Conservation (phyloP, 2,329 filamentous ascomycete genomes). For the Penicillium vulpinum region DNA sequence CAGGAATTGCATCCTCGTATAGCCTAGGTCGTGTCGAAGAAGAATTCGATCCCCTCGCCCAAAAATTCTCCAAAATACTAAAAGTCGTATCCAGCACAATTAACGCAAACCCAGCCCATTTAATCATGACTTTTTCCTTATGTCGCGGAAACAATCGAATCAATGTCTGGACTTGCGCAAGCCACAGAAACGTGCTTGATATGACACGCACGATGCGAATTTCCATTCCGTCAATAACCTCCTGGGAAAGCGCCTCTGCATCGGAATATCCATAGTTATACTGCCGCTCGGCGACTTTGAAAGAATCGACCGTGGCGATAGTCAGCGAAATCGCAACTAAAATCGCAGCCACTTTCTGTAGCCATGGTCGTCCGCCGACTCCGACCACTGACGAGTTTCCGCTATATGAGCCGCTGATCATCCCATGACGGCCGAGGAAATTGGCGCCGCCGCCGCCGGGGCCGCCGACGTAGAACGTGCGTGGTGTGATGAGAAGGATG, state of each 20-base stretch:
- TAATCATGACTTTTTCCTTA: conserved; percentile 96
- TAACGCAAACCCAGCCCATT: conserved; percentile 94
- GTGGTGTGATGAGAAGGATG: conserved; percentile 91
- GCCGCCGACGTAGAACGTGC: conserved; percentile 85
- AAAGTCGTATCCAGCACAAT: conserved; percentile 91
- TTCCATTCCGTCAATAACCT: conserved; percentile 80
- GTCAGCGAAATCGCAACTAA: conserved; percentile 78
- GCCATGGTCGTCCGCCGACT: conserved; percentile 87
- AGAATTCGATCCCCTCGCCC: conserved; percentile 51
- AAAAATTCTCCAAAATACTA: conserved; percentile 85
- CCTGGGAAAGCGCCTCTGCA: conserved; percentile 69
- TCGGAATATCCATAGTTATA: conserved; percentile 80
- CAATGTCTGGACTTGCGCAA: conserved; percentile 94
- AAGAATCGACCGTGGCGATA: conserved; percentile 89
- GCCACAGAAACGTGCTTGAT: conserved; percentile 94
- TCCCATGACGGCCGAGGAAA: conserved; percentile 75
- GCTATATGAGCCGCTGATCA: conserved; percentile 75
- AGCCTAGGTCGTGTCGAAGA: conserved; percentile 60
- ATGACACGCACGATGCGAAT: conserved; percentile 89
- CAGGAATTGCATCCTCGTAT: conserved; percentile 88
- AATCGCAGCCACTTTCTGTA: conserved; percentile 72
- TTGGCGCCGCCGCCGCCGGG: conserved; percentile 63
- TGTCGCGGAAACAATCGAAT: conserved; percentile 95
- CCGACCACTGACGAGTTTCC: conserved; percentile 69
- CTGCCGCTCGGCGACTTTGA: conserved; percentile 77